Percentiles rank a stretch among this genome's conserved stretches.
phyloP scores from a whole-genome alignment of 352 stramenopile genomes.

The Phytopythium mirpurense region DNA sequence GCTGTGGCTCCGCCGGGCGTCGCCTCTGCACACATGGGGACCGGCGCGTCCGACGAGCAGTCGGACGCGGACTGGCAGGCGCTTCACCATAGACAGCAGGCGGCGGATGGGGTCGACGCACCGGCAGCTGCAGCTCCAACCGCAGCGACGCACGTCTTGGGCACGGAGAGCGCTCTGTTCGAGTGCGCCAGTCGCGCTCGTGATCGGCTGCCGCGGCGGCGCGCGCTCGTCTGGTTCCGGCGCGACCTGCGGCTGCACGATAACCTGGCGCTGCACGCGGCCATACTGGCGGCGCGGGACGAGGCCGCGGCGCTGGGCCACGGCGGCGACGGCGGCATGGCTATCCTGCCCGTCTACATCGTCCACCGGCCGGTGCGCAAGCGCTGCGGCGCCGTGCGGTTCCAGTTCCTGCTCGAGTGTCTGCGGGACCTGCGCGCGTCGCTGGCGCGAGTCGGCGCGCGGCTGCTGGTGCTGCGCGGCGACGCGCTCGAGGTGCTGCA shows the following conservation, averaged over 20 bases:
- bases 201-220: constrained; percentile 8
- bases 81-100: not conserved
- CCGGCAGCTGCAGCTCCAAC: not conserved
- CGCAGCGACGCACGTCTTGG: not conserved
- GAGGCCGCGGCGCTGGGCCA: constrained; percentile 4
- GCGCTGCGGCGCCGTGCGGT: constrained; percentile 70
- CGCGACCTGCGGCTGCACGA: constrained; percentile 96
- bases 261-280: constrained; percentile 89
- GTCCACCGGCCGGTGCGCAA: constrained; percentile 86
- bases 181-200: not conserved
- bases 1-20: not conserved
- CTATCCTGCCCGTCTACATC: constrained; percentile 88
- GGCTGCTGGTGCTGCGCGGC: constrained; percentile 69
- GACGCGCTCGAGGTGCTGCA: constrained; percentile 80
- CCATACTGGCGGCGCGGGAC: constrained; percentile 23
- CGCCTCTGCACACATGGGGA: not conserved
- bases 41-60: not conserved
- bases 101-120: not conserved
- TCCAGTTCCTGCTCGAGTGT: constrained; percentile 93
- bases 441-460: constrained; percentile 51
- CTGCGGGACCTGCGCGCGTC: constrained; percentile 76
- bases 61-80: not conserved
- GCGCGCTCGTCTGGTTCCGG: constrained; percentile 90
- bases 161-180: not conserved
- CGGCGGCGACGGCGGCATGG: constrained; percentile 13